These are phyloP conservation scores for Calonectria pseudoturangicola DNA, from an alignment of 2,329 filamentous ascomycete genomes.

Conservation along the genomic window DNA sequence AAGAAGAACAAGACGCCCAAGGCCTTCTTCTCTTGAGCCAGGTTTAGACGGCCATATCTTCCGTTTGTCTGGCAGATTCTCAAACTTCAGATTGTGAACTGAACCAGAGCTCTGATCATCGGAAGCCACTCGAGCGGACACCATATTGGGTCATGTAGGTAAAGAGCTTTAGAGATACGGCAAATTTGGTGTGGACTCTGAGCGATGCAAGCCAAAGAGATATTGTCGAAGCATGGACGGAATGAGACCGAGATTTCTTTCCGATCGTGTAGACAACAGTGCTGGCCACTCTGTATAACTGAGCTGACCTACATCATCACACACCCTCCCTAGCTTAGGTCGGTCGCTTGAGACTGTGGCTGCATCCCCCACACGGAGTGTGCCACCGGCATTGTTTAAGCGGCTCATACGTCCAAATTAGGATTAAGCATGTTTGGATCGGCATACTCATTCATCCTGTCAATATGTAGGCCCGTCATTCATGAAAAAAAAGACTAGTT, in stretches of 20 bases:
- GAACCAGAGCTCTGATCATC: neutral
- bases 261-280: neutral
- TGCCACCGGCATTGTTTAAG: conserved; percentile 25
- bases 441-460: neutral
- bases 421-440: neutral
- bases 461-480: too few species aligned
- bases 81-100: conserved; percentile 39
- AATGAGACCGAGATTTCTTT: neutral
- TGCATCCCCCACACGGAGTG: conserved; percentile 34
- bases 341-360: conserved; percentile 1
- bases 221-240: neutral
- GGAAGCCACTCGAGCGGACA: conserved; percentile 23
- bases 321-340: neutral
- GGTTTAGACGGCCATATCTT: conserved; percentile 68
- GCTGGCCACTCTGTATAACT: neutral
- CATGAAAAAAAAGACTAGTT: neutral
- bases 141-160: conserved; percentile 7
- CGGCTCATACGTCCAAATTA: neutral
- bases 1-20: conserved; percentile 70
- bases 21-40: conserved; percentile 69
- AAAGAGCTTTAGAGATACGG: neutral
- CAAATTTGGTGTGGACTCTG: neutral
- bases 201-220: neutral
- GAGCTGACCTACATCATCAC: neutral
- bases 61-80: conserved; percentile 65